Evolutionary conservation across 106 monocot species (phyloP).

Genomic region (Dendrobium chrysotoxum): DNA sequence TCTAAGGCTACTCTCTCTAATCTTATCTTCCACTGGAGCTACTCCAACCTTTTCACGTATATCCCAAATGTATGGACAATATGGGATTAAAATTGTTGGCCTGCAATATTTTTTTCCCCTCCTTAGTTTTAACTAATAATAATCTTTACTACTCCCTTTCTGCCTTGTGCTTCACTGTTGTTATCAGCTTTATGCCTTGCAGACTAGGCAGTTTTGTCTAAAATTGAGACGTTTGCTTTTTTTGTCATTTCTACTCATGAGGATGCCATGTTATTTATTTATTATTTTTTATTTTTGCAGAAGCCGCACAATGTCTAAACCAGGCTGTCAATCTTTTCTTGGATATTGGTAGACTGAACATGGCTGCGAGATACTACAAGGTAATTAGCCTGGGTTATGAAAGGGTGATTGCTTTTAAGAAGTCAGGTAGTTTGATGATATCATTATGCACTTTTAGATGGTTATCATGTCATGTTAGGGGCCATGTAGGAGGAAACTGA

Average conservation of each 20-base stretch:
- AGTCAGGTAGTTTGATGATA: too few species aligned
- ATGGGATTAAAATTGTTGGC: background rate
- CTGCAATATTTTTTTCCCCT: background rate
- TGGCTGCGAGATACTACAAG: slow-evolving; percentile 97
- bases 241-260: background rate
- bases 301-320: slow-evolving; percentile 63
- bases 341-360: slow-evolving; percentile 91
- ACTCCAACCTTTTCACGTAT: too few species aligned
- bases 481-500: background rate
- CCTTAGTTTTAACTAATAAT: background rate
- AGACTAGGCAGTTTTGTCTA: background rate
- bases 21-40: too few species aligned
- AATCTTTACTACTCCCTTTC: background rate
- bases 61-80: background rate
- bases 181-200: background rate
- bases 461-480: background rate
- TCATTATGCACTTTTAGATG: background rate
- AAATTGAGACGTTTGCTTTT: background rate
- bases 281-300: slow-evolving; percentile 36
- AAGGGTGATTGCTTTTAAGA: background rate
- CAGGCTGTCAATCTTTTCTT: slow-evolving; percentile 83
- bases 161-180: background rate
- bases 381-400: slow-evolving; percentile 18
- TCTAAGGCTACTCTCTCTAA: too few species aligned
- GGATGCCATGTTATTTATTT: background rate